Evolutionary conservation across 192 early-diverging fungal genomes (phyloP), one percentile per base, ranked within the genome.

Genomic region (Lobulomyces angularis): DNA sequence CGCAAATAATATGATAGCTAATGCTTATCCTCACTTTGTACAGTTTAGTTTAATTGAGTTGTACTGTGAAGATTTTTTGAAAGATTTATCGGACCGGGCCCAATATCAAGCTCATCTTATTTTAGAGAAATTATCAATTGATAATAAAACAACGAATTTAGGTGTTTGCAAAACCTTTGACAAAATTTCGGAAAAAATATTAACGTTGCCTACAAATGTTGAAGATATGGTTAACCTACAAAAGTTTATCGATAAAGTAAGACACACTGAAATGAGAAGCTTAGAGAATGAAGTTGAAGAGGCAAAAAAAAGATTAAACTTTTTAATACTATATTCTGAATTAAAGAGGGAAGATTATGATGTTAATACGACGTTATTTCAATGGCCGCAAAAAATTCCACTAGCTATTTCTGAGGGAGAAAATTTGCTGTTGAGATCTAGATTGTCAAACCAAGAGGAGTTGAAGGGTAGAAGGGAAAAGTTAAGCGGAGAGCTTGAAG

Each of bases 191-290:
- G 46, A 46, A 17, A 55, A 32, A 16, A 43, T 77, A 23, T 39
- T 62, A 0, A 59, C 64, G 4, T 18, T 43, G 14, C 74, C 74
- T 17, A 44, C 36, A 8, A 71, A 59, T 37, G 74, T 77, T 8
- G 66, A 71, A 29, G 74, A 77, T 29, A 77, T 77, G 74, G 71
- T 71, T 11, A 37, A 30, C 3, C 49, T 77, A 38, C 68, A 74
- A 51, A 77, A 77, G 43, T 62, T 55, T 22, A 45, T 71, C 5
- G 74, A 77, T 9, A 49, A 51, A 0, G 65, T 55, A 12, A 22
- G 68, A 41, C 55, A 28, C 16, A 50, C 47, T 16, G 37, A 56
- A 5, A 56, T 72, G 54, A 58, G 58, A 43, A 22, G 33, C 1
- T 44, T 77, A 18, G 70, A 74, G 48, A 71, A 75, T 23, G 18